Conservation (phyloP, 108 stramenopile genomes). For the Cyclotella sp. region DNA sequence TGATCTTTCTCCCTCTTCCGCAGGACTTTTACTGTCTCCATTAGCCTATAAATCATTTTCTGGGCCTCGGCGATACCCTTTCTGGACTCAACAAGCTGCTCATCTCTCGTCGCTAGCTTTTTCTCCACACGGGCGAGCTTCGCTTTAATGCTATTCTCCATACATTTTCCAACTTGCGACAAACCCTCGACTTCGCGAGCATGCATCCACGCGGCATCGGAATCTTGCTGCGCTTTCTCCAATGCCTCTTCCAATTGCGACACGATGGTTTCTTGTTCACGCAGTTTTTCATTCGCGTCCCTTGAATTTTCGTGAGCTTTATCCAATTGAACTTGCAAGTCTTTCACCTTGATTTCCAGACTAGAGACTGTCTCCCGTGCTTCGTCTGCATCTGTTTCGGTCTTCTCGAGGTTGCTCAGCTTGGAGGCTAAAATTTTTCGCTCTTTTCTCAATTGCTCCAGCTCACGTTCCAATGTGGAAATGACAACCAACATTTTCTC, state of each 20-base stretch:
- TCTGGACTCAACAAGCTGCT: conserved; percentile 38
- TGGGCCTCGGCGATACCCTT: conserved; percentile 45
- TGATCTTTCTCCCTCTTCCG: conserved; percentile 21
- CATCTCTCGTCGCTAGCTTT: conserved; percentile 38
- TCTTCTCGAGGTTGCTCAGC: conserved; percentile 6
- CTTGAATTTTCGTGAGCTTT: background rate
- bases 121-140: conserved; percentile 23
- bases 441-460: conserved; percentile 15
- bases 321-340: conserved; percentile 1
- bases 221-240: conserved; percentile 21
- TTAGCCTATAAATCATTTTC: conserved; percentile 52
- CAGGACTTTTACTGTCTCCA: conserved; percentile 41
- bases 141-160: conserved; percentile 8
- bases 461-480: conserved; percentile 17
- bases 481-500: conserved; percentile 19
- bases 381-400: conserved; percentile 10
- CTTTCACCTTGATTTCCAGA: conserved; percentile 17
- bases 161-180: background rate
- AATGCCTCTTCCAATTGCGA: conserved; percentile 3
- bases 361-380: conserved; percentile 4
- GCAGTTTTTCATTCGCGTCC: background rate
- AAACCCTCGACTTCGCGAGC: conserved; percentile 23
- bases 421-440: conserved; percentile 1
- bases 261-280: conserved; percentile 2
- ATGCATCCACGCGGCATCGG: conserved; percentile 17